Percentiles rank a stretch among this genome's conserved stretches.
Evolutionary conservation across 805 yeast species (phyloP).

Genomic region (Sungouiozyma intestinalis): DNA sequence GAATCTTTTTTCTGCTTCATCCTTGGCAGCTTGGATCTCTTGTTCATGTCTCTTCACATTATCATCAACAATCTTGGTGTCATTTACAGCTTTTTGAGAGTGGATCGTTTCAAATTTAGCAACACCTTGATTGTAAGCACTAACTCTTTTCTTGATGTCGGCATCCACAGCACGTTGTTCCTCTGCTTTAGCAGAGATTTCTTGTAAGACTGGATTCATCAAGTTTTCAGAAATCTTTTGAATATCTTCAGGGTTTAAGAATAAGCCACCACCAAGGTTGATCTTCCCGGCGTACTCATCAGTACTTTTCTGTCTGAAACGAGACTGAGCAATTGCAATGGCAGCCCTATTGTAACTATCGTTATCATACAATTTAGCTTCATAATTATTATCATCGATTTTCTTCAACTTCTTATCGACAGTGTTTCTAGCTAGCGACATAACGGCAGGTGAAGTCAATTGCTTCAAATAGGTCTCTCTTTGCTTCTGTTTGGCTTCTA

Average conservation of each 20-base stretch:
- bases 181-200: conserved; percentile 60
- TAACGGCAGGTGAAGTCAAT: conserved; percentile 30
- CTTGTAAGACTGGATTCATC: conserved; percentile 74
- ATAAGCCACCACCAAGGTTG: conserved; percentile 82
- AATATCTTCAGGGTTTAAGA: conserved; percentile 65
- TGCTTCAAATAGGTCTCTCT: conserved; percentile 23
- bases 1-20: conserved; percentile 38
- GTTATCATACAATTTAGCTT: conserved; percentile 24
- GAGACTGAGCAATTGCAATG: conserved; percentile 62
- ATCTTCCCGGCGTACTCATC: conserved; percentile 42
- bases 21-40: conserved; percentile 24
- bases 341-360: conserved; percentile 63
- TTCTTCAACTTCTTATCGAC: conserved; percentile 35
- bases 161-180: conserved; percentile 56
- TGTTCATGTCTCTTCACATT: conserved; percentile 34
- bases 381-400: conserved; percentile 33
- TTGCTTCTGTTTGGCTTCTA: conserved; percentile 33
- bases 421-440: conserved; percentile 42
- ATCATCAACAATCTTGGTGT: conserved; percentile 30
- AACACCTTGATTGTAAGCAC: conserved; percentile 31
- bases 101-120: conserved; percentile 34
- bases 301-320: conserved; percentile 44
- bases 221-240: conserved; percentile 68
- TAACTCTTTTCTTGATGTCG: conserved; percentile 31
- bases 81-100: conserved; percentile 31